Evolutionary conservation across 169 alveolate species (phyloP).

Genomic region (Plasmodium malariae): DNA sequence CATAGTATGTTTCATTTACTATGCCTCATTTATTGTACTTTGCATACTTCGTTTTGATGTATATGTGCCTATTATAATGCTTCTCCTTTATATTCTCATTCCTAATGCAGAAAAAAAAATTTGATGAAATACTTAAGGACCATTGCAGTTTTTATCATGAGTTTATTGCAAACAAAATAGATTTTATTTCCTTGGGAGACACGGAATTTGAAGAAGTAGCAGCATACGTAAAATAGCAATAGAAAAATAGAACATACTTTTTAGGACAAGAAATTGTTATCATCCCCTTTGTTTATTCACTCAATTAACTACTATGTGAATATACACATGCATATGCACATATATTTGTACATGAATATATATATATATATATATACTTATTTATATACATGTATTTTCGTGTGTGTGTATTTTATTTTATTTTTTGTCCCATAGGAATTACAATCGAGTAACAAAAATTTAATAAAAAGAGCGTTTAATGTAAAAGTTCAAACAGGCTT

Average conservation of each 20-base stretch:
- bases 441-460: background rate
- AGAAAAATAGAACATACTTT: no score
- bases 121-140: constrained; percentile 77
- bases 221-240: constrained; percentile 77
- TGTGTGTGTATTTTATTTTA: background rate
- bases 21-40: no score
- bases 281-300: no score
- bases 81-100: background rate
- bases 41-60: background rate
- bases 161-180: constrained; percentile 66
- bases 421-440: constrained; percentile 39
- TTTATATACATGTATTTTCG: background rate
- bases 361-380: background rate
- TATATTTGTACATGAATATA: background rate
- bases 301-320: no score
- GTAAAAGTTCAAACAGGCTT: constrained; percentile 32
- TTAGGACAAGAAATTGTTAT: no score
- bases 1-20: no score
- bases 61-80: background rate
- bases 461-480: constrained; percentile 27
- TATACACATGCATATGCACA: background rate
- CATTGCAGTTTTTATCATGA: constrained; percentile 50
- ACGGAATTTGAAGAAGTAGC: constrained; percentile 90
- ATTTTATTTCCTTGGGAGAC: constrained; percentile 87
- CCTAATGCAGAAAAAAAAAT: constrained; percentile 80